phyloP scores from a whole-genome alignment of 257 asterid genomes.

The Penstemon eatonii region DNA sequence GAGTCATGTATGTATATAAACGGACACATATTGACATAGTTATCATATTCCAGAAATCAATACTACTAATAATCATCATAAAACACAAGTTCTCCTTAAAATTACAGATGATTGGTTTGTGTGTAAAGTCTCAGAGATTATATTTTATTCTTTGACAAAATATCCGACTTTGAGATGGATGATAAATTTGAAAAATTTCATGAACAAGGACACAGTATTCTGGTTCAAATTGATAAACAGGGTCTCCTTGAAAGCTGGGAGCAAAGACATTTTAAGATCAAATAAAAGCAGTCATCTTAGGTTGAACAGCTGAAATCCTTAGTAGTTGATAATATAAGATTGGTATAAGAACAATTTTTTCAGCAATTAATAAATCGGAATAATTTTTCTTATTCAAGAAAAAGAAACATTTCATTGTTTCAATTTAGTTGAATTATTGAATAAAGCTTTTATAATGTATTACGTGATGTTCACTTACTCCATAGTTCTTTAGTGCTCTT shows the following conservation, averaged over 20 bases:
- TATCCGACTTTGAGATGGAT: too few relatives aligned
- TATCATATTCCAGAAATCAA: background rate
- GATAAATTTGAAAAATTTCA: too few relatives aligned
- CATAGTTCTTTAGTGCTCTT: background rate
- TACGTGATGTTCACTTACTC: background rate
- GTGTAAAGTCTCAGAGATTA: too few relatives aligned
- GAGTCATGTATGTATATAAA: background rate
- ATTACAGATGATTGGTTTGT: too few relatives aligned
- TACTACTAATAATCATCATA: background rate
- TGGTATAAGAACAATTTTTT: background rate
- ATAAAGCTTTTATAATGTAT: background rate
- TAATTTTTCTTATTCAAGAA: slow-evolving; percentile 9
- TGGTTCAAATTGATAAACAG: background rate
- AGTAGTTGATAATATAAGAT: background rate
- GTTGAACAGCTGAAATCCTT: background rate
- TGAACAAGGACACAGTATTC: slow-evolving; percentile 3
- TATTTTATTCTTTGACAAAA: too few relatives aligned
- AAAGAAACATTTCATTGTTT: background rate
- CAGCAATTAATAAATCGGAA: background rate
- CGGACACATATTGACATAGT: background rate
- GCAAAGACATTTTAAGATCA: background rate
- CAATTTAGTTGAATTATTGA: background rate
- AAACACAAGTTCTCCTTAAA: too few relatives aligned
- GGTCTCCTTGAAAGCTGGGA: too few relatives aligned
- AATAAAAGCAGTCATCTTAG: background rate